These are phyloP conservation scores for Zygotorulaspora sp. DNA, from an alignment of 805 yeast species.

Conservation along the genomic window DNA sequence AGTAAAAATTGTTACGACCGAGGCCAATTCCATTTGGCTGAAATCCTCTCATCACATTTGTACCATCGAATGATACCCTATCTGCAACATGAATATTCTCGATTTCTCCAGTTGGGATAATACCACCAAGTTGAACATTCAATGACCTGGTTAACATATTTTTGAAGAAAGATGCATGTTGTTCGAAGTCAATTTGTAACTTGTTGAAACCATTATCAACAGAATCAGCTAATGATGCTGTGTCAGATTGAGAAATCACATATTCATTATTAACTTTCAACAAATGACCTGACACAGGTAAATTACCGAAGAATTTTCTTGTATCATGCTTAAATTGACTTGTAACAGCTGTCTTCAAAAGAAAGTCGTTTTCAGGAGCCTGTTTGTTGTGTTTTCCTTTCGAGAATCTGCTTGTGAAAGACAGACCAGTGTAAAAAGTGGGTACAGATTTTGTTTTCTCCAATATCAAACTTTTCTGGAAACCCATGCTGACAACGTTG, in stretches of 20 bases:
- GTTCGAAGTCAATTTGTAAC: slow-evolving; percentile 25
- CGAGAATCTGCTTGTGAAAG: slow-evolving; percentile 46
- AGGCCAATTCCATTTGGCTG: slow-evolving; percentile 55
- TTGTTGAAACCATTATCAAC: slow-evolving; percentile 32
- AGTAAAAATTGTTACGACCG: slow-evolving; percentile 54
- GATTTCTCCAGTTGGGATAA: slow-evolving; percentile 35
- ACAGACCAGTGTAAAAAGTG: slow-evolving; percentile 48
- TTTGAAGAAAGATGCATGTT: slow-evolving; percentile 40
- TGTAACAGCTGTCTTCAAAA: slow-evolving; percentile 50
- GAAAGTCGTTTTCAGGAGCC: slow-evolving; percentile 10
- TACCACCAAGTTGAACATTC: slow-evolving; percentile 47
- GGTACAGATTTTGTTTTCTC: slow-evolving; percentile 20
- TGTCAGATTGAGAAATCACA: slow-evolving; percentile 34
- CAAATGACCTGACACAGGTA: slow-evolving; percentile 46
- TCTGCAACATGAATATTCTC: slow-evolving; percentile 58
- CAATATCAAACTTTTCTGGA: slow-evolving; percentile 36
- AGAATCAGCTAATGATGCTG: slow-evolving; percentile 29
- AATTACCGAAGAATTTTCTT: slow-evolving; percentile 39
- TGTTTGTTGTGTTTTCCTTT: slow-evolving; percentile 43
- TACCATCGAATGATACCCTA: slow-evolving; percentile 70
- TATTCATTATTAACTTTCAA: slow-evolving; percentile 44
- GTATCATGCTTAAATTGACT: slow-evolving; percentile 41
- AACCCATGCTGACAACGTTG: slow-evolving; percentile 48
- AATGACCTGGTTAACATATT: slow-evolving; percentile 47
- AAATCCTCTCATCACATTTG: slow-evolving; percentile 58